Evolutionary conservation across 352 stramenopile genomes (phyloP).

Genomic region (Globisporangium echinulatum): DNA sequence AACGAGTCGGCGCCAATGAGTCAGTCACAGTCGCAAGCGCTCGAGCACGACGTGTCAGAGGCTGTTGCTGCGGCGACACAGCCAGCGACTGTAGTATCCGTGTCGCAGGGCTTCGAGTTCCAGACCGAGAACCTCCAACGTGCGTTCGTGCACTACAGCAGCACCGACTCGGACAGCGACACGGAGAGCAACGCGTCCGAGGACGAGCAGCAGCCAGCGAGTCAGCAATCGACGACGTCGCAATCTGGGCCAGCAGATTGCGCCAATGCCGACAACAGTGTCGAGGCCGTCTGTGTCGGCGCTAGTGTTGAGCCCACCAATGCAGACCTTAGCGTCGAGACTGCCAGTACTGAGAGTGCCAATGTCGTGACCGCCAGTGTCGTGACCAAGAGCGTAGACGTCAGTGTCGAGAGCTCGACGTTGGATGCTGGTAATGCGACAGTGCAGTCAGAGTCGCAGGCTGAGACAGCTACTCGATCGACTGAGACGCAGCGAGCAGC

Average conservation of each 20-base stretch:
- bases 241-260: neutral
- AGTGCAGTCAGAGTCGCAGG: too few species aligned
- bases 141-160: conserved; percentile 38
- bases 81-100: conserved; percentile 8
- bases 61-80: neutral
- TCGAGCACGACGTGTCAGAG: conserved; percentile 3
- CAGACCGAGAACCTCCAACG: conserved; percentile 42
- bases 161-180: conserved; percentile 17
- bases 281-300: too few species aligned
- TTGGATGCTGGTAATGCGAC: too few species aligned
- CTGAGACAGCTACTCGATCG: too few species aligned
- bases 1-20: conserved; percentile 33
- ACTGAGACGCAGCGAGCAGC: too few species aligned
- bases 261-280: neutral
- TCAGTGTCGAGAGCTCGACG: too few species aligned
- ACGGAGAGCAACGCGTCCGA: conserved; percentile 27
- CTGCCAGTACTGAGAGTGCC: too few species aligned
- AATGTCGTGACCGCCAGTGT: too few species aligned
- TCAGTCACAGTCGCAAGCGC: conserved; percentile 18
- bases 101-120: conserved; percentile 36
- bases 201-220: neutral
- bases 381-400: too few species aligned
- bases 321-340: too few species aligned
- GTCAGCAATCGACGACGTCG: neutral
- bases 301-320: too few species aligned